phyloP scores from a whole-genome alignment of 2,329 filamentous ascomycete species.

The Cercospora sp. region DNA sequence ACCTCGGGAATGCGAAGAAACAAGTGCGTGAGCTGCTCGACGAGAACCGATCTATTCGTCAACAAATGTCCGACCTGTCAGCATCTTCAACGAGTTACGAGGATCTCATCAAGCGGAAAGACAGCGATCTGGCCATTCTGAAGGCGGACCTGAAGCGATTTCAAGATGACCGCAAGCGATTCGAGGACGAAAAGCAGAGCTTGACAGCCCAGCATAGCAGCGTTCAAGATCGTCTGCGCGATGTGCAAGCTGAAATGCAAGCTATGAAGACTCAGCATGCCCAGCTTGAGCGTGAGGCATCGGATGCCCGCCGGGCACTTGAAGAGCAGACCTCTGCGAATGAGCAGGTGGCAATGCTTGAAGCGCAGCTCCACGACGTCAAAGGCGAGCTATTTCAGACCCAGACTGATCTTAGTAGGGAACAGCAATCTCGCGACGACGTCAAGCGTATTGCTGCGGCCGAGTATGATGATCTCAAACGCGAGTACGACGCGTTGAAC shows the following conservation, averaged over 20 bases:
- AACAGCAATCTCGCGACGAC: constrained; percentile 90
- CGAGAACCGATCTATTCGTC: constrained; percentile 79
- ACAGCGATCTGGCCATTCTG: constrained; percentile 84
- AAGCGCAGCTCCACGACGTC: constrained; percentile 82
- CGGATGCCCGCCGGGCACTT: constrained; percentile 81
- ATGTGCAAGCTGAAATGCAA: constrained; percentile 84
- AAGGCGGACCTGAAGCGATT: constrained; percentile 81
- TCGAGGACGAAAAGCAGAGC: constrained; percentile 75
- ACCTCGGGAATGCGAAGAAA: constrained; percentile 70
- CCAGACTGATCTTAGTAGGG: constrained; percentile 85
- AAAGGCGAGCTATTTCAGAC: constrained; percentile 82
- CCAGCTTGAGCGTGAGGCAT: constrained; percentile 83
- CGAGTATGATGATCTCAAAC: constrained; percentile 76
- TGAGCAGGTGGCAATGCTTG: constrained; percentile 80
- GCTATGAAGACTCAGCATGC: constrained; percentile 80
- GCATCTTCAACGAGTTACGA: constrained; percentile 93
- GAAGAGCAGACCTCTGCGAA: constrained; percentile 89
- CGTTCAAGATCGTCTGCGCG: constrained; percentile 71
- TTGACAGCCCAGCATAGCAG: constrained; percentile 77
- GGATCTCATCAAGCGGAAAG: constrained; percentile 87
- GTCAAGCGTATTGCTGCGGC: constrained; percentile 88
- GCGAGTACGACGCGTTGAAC: constrained; percentile 83
- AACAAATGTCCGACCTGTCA: constrained; percentile 83
- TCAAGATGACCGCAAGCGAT: constrained; percentile 73
- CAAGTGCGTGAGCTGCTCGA: constrained; percentile 74